Percentiles rank a stretch among this genome's conserved stretches.
These are phyloP conservation scores for Neonectria faginata DNA, from an alignment of 2,329 filamentous ascomycete genomes.

Conservation along the genomic window DNA sequence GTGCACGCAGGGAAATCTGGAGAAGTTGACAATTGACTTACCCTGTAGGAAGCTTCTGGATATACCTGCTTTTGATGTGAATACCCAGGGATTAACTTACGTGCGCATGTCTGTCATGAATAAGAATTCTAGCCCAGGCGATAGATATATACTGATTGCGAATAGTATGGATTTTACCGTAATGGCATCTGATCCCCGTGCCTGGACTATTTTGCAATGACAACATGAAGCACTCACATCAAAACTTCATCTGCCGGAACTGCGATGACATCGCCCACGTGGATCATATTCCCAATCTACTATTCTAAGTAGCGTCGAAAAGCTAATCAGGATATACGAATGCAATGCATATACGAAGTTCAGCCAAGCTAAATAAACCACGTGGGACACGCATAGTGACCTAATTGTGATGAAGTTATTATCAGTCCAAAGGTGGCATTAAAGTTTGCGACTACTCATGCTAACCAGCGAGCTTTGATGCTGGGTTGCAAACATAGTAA, in stretches of 20 bases:
- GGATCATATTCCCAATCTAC: background rate
- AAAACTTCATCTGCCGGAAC: background rate
- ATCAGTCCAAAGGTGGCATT: constrained; percentile 10
- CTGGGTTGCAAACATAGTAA: too few relatives aligned
- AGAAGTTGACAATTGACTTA: constrained; percentile 13
- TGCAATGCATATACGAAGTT: background rate
- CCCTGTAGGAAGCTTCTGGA: constrained; percentile 34
- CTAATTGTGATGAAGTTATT: constrained; percentile 8
- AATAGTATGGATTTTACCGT: background rate
- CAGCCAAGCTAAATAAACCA: too few relatives aligned
- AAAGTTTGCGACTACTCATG: constrained; percentile 1
- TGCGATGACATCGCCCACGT: background rate
- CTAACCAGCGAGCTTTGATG: background rate
- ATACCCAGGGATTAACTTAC: constrained; percentile 3
- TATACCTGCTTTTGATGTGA: background rate
- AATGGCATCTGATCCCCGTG: background rate
- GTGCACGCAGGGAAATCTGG: constrained; percentile 18
- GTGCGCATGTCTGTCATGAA: constrained; percentile 10
- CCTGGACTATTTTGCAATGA: background rate
- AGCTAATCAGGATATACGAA: background rate
- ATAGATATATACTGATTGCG: too few relatives aligned
- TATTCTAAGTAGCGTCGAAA: background rate
- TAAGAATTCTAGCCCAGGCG: too few relatives aligned
- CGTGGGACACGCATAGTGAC: background rate
- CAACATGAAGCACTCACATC: background rate